Evolutionary conservation across 352 stramenopile genomes (phyloP).

Genomic region (Phytophthora nicotianae): DNA sequence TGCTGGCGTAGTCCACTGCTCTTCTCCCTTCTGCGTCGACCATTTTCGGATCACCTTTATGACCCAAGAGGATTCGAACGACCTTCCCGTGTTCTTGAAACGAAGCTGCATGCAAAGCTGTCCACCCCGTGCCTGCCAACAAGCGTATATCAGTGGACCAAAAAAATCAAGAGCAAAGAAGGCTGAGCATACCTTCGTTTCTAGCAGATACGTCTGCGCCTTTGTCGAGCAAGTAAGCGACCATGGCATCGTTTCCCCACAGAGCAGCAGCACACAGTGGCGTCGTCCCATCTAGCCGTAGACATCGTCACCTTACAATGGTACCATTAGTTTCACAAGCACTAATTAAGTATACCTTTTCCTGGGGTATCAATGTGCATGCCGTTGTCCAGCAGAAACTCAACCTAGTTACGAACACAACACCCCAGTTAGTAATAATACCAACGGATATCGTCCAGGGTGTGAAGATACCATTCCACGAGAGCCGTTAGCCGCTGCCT

Average conservation of each 20-base stretch:
- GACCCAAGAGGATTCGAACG: conserved; percentile 54
- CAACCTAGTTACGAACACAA: conserved; percentile 47
- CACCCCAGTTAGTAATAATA: too few relatives aligned
- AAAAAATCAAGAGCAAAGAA: not conserved
- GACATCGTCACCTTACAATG: conserved; percentile 1
- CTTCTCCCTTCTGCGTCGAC: conserved; percentile 52
- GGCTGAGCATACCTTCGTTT: conserved; percentile 55
- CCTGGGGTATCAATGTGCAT: conserved; percentile 54
- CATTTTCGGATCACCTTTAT: conserved; percentile 52
- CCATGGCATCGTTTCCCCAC: conserved; percentile 73
- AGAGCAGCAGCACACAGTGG: conserved; percentile 62
- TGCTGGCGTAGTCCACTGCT: conserved; percentile 71
- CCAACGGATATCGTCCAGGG: not conserved
- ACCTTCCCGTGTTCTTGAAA: conserved; percentile 77
- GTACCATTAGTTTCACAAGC: not conserved
- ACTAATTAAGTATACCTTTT: conserved; percentile 37
- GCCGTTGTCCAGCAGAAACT: conserved; percentile 64
- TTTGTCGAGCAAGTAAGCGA: conserved; percentile 61
- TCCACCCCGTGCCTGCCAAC: conserved; percentile 59
- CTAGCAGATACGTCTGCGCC: conserved; percentile 51
- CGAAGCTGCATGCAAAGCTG: conserved; percentile 62
- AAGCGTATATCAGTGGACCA: not conserved
- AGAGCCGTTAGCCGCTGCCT: conserved; percentile 65
- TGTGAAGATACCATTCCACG: conserved; percentile 50
- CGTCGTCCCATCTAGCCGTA: conserved; percentile 58